Conservation (phyloP, 208 protist species). For the Zelonia costaricensis region DNA sequence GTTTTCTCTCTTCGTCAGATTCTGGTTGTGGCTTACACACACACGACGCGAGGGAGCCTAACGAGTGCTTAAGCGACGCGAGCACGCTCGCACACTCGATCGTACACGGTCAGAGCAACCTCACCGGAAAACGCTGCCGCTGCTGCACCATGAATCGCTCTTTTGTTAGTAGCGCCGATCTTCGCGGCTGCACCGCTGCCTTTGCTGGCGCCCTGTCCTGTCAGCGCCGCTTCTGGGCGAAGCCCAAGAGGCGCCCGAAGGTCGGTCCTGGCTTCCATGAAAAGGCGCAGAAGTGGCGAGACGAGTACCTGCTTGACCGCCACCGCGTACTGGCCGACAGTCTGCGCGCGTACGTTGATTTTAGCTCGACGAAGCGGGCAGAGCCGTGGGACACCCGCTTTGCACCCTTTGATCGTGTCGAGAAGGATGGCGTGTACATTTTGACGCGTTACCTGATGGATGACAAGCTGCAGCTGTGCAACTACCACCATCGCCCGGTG, state of each 20-base stretch:
- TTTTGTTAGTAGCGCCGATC: constrained; percentile 64
- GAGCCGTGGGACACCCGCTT: constrained; percentile 92
- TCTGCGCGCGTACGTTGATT: constrained; percentile 87
- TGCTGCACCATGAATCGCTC: constrained; percentile 38
- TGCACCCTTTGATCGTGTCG: constrained; percentile 87
- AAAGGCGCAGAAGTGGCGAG: constrained; percentile 89
- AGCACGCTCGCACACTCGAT: no score
- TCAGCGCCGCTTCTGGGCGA: constrained; percentile 85
- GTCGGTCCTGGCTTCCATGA: constrained; percentile 87
- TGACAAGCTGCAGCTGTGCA: constrained; percentile 90
- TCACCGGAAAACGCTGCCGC: neutral
- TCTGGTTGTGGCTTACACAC: neutral
- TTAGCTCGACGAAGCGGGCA: constrained; percentile 78
- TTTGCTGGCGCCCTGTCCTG: constrained; percentile 30
- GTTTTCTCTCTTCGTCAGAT: constrained; percentile 10
- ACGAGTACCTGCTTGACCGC: constrained; percentile 87
- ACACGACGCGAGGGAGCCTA: neutral
- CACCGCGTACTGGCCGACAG: constrained; percentile 86
- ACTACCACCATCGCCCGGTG: constrained; percentile 87
- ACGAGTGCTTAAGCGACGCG: neutral
- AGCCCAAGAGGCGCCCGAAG: constrained; percentile 91
- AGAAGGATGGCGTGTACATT: constrained; percentile 90
- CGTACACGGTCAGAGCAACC: no score
- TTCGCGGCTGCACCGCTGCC: constrained; percentile 34
- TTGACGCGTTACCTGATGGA: constrained; percentile 88